Conservation (phyloP, 495 filamentous ascomycete species). For the Daldinia grandis region DNA sequence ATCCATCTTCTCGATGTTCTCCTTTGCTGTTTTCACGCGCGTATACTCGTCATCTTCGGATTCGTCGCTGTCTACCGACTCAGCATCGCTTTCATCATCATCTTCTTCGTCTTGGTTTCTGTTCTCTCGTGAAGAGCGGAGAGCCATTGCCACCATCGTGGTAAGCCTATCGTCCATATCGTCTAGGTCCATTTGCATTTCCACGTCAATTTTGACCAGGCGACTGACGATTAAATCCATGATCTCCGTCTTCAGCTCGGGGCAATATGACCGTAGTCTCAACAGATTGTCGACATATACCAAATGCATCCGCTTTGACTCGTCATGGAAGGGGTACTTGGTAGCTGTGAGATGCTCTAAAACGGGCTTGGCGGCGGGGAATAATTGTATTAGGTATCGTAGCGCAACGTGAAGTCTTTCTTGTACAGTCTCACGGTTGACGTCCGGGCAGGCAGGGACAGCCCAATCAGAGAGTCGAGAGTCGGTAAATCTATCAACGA, state of each 20-base stretch:
- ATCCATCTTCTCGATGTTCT: conserved; percentile 90
- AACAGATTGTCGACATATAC: conserved; percentile 83
- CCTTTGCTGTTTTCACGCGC: conserved; percentile 69
- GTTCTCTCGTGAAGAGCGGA: conserved; percentile 46
- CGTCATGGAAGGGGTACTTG: conserved; percentile 78
- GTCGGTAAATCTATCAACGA: conserved; percentile 76
- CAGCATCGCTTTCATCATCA: conserved; percentile 67
- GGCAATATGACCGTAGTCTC: conserved; percentile 74
- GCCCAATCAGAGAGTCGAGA: conserved; percentile 58
- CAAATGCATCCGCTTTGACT: conserved; percentile 74
- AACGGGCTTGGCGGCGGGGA: conserved; percentile 74
- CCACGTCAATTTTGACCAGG: conserved; percentile 90
- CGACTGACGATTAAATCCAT: conserved; percentile 82
- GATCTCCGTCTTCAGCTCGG: conserved; percentile 83
- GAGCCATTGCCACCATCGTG: conserved; percentile 56
- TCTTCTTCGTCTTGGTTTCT: conserved; percentile 62
- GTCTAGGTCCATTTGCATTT: conserved; percentile 92
- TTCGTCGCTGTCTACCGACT: conserved; percentile 61
- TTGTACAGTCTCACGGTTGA: conserved; percentile 68
- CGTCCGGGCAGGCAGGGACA: conserved; percentile 66
- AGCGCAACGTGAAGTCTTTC: conserved; percentile 77
- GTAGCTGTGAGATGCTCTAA: conserved; percentile 69
- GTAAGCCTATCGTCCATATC: conserved; percentile 69
- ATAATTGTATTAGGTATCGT: conserved; percentile 76
- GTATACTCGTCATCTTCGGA: conserved; percentile 55